phyloP scores from a whole-genome alignment of 352 stramenopile genomes.

The Elongisporangium anandrum region DNA sequence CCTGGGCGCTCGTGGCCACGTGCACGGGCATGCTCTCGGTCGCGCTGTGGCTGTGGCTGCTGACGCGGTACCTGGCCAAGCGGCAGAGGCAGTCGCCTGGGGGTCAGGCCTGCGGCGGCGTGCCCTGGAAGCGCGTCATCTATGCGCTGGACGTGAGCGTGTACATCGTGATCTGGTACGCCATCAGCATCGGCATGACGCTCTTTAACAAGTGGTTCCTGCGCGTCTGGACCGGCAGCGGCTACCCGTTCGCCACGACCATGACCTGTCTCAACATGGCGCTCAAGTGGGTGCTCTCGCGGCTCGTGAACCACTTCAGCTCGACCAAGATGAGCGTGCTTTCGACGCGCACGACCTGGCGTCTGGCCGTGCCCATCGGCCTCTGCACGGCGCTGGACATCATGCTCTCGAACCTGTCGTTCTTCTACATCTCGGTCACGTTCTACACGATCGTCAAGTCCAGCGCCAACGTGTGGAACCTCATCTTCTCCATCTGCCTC shows the following conservation, averaged over 20 bases:
- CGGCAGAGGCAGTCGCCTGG: constrained; percentile 18
- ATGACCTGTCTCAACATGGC: constrained; percentile 84
- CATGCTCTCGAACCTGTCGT: constrained; percentile 77
- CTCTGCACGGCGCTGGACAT: constrained; percentile 82
- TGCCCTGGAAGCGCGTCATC: constrained; percentile 21
- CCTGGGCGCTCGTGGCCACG: constrained; percentile 39
- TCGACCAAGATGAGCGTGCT: constrained; percentile 29
- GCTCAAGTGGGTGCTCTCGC: constrained; percentile 63
- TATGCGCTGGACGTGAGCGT: constrained; percentile 68
- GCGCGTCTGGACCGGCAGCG: constrained; percentile 57
- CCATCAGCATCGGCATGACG: constrained; percentile 84
- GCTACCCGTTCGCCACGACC: constrained; percentile 71
- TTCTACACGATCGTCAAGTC: constrained; percentile 88
- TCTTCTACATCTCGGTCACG: constrained; percentile 85
- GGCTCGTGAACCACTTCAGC: constrained; percentile 46
- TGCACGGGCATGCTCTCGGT: constrained; percentile 62
- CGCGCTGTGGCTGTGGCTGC: constrained; percentile 36
- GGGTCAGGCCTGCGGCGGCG: constrained; percentile 10
- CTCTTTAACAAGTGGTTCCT: constrained; percentile 86
- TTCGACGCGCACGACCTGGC: constrained; percentile 42
- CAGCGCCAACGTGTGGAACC: constrained; percentile 72
- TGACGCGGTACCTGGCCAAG: constrained; percentile 26
- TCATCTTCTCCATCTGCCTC: constrained; percentile 78
- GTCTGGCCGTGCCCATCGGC: constrained; percentile 71
- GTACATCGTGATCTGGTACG: constrained; percentile 75